phyloP scores from a whole-genome alignment of 2,329 filamentous ascomycete genomes.

The Exutisphaerella laricina region DNA sequence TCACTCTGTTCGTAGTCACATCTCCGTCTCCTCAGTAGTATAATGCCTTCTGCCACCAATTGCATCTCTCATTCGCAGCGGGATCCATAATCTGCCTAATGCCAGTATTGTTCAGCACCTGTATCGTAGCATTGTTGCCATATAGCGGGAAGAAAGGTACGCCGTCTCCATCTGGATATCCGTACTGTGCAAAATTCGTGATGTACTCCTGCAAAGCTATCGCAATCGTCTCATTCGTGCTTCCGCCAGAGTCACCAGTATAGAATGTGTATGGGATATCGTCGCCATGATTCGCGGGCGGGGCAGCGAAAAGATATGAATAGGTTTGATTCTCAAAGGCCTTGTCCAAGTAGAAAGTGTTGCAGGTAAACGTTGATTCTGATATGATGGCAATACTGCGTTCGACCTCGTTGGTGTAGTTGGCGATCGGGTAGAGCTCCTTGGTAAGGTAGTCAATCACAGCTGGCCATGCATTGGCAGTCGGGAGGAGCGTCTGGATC shows the following conservation, averaged over 20 bases:
- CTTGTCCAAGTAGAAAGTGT: slow-evolving; percentile 46
- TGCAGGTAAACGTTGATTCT: slow-evolving; percentile 48
- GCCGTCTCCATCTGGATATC: neutral
- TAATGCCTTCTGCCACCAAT: slow-evolving; percentile 47
- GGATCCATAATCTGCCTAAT: slow-evolving; percentile 40
- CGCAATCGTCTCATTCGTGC: slow-evolving; percentile 27
- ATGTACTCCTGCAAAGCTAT: slow-evolving; percentile 43
- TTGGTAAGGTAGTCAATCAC: slow-evolving; percentile 39
- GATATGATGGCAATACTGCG: slow-evolving; percentile 40
- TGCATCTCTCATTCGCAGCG: slow-evolving; percentile 43
- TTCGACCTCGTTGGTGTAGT: slow-evolving; percentile 42
- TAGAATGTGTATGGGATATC: slow-evolving; percentile 53
- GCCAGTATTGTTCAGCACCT: slow-evolving; percentile 39
- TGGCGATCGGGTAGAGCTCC: slow-evolving; percentile 45
- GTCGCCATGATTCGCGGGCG: slow-evolving; percentile 49
- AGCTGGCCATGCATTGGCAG: slow-evolving; percentile 20
- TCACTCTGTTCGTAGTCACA: too few relatives aligned
- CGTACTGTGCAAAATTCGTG: slow-evolving; percentile 35
- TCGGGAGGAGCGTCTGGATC: slow-evolving; percentile 28
- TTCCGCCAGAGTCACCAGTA: neutral
- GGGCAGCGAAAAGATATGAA: slow-evolving; percentile 49
- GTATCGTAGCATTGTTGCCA: slow-evolving; percentile 37
- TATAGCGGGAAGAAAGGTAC: slow-evolving; percentile 41
- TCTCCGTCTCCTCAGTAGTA: slow-evolving; percentile 20
- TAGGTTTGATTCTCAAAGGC: slow-evolving; percentile 46